These are phyloP conservation scores for Oleoguttula mirabilis DNA, from an alignment of 495 filamentous ascomycete genomes.

Conservation along the genomic window DNA sequence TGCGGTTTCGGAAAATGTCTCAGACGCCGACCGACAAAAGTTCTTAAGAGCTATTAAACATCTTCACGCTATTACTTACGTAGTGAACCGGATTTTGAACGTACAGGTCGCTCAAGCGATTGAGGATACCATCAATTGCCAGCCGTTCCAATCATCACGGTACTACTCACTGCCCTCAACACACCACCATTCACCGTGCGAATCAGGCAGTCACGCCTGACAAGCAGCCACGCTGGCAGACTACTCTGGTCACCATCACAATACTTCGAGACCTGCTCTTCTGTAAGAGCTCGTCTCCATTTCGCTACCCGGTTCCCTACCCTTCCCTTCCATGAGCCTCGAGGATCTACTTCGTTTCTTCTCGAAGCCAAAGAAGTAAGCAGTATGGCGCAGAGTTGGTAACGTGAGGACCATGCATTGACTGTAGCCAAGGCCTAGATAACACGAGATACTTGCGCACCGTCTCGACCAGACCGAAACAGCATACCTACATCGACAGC, in stretches of 20 bases:
- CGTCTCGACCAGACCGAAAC: too few relatives aligned
- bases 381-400: not conserved
- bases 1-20: too few relatives aligned
- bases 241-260: not conserved
- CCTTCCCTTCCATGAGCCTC: conserved; percentile 66
- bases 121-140: too few relatives aligned
- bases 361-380: conserved; percentile 91
- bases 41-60: too few relatives aligned
- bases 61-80: too few relatives aligned
- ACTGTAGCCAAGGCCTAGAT: conserved; percentile 64
- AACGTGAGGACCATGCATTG: conserved; percentile 4
- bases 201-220: conserved; percentile 1
- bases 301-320: not conserved
- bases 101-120: too few relatives aligned
- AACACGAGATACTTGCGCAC: conserved; percentile 44
- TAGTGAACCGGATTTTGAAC: too few relatives aligned
- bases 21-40: too few relatives aligned
- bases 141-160: too few relatives aligned
- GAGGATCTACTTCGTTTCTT: conserved; percentile 88
- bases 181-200: too few relatives aligned
- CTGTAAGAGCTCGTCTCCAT: conserved; percentile 3
- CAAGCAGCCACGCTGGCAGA: not conserved
- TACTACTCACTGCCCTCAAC: too few relatives aligned
- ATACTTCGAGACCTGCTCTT: conserved; percentile 4
- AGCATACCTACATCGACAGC: conserved; percentile 21